phyloP scores from a whole-genome alignment of 1,139 yeast genomes.

The Candida gigantensis region DNA sequence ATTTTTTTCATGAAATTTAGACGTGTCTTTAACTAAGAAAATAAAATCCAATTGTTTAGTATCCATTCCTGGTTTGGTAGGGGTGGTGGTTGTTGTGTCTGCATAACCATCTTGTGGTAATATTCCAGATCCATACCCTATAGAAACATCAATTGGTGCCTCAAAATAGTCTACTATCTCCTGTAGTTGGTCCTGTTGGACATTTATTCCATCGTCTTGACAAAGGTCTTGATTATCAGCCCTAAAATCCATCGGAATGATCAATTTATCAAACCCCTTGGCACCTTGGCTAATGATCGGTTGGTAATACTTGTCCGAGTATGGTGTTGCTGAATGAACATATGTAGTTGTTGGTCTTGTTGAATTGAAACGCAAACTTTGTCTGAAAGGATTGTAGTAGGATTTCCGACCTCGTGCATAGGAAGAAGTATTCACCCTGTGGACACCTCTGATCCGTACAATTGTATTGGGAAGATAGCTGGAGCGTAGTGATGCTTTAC shows the following conservation, averaged over 20 bases:
- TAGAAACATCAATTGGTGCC: constrained; percentile 61
- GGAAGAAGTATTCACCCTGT: too few relatives aligned
- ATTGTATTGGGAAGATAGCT: too few relatives aligned
- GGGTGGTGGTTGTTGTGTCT: constrained; percentile 18
- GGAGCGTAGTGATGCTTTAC: too few relatives aligned
- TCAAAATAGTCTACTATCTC: constrained; percentile 57
- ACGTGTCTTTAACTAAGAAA: constrained; percentile 75
- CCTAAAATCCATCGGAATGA: constrained; percentile 25
- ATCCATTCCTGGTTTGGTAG: constrained; percentile 33
- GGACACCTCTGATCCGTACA: too few relatives aligned
- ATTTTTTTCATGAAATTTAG: constrained; percentile 75
- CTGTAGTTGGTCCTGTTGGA: constrained; percentile 37
- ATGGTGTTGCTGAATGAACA: constrained; percentile 19
- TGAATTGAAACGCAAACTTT: not conserved
- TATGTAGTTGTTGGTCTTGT: constrained; percentile 8
- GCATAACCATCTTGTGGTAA: constrained; percentile 70
- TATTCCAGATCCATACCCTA: constrained; percentile 97
- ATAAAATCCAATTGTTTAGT: constrained; percentile 77
- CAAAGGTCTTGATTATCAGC: constrained; percentile 55
- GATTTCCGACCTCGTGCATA: too few relatives aligned
- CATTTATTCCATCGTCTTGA: constrained; percentile 36
- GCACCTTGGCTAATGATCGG: constrained; percentile 32
- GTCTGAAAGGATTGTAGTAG: not conserved
- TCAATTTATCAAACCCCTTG: constrained; percentile 26
- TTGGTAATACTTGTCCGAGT: constrained; percentile 29